These are phyloP conservation scores for Penicillium capsulatum DNA, from an alignment of 2,329 filamentous ascomycete species.

Conservation along the genomic window DNA sequence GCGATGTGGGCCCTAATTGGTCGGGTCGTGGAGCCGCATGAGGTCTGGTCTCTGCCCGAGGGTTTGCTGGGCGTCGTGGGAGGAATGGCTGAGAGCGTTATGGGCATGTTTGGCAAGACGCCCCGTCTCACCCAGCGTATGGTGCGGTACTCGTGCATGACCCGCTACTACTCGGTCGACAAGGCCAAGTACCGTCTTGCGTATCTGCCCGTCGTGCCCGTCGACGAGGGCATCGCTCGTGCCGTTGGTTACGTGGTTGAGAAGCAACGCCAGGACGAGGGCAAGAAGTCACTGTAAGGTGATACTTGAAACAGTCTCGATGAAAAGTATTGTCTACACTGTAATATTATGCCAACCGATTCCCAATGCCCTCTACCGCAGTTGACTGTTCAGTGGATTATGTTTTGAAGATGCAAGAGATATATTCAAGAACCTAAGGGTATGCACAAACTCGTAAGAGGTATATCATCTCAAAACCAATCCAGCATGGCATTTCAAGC, in stretches of 20 bases:
- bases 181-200: conserved; percentile 46
- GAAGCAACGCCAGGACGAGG: conserved; percentile 28
- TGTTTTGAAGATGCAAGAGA: no score
- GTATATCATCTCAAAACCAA: no score
- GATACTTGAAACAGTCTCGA: conserved; percentile 1
- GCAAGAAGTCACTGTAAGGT: conserved; percentile 41
- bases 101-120: conserved; percentile 43
- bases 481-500: no score
- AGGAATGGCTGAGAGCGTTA: conserved; percentile 40
- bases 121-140: conserved; percentile 44
- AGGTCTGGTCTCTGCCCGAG: conserved; percentile 43
- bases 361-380: conserved; percentile 2
- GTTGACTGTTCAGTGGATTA: no score
- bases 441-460: no score
- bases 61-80: conserved; percentile 40
- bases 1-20: conserved; percentile 63
- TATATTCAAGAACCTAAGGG: no score
- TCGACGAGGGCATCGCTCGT: conserved; percentile 47
- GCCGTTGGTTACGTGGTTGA: conserved; percentile 43
- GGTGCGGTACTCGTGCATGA: conserved; percentile 48
- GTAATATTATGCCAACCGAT: conserved; percentile 16
- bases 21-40: conserved; percentile 41
- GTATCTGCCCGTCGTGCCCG: conserved; percentile 43
- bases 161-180: conserved; percentile 46
- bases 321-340: conserved; percentile 15